These are phyloP conservation scores for Aspergillus fumigatiaffinis DNA, from an alignment of 2,329 filamentous ascomycete species.

Conservation along the genomic window DNA sequence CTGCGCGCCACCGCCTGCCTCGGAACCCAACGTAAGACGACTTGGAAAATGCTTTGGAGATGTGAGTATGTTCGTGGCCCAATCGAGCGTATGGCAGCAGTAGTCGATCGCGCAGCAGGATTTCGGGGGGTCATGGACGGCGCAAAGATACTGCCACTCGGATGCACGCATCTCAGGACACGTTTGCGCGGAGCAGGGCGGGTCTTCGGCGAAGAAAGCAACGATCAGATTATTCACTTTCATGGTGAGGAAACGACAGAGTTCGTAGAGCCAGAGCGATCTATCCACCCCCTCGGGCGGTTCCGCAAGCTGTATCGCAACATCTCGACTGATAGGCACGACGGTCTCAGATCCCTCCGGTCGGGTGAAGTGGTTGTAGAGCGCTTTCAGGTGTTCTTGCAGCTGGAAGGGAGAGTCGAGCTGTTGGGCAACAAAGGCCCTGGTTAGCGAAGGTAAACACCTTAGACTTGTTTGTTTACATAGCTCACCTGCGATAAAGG, in stretches of 20 bases:
- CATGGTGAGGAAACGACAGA: conserved; percentile 91
- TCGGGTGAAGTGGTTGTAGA: conserved; percentile 78
- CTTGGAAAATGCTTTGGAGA: conserved; percentile 95
- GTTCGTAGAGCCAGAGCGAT: conserved; percentile 94
- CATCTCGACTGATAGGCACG: conserved; percentile 68
- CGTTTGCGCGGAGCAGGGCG: conserved; percentile 81
- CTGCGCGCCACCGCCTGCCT: conserved; percentile 39
- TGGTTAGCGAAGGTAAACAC: conserved; percentile 6
- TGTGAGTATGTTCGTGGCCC: conserved; percentile 91
- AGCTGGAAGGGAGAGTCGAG: conserved; percentile 97
- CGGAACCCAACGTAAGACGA: conserved; percentile 60
- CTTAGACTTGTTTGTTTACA: conserved; percentile 3
- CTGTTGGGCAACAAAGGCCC: conserved; percentile 44
- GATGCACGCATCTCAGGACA: conserved; percentile 98
- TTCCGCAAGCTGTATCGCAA: conserved; percentile 70
- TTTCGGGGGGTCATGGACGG: conserved; percentile 94
- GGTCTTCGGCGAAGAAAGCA: conserved; percentile 85
- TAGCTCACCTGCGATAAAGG: conserved; percentile 72
- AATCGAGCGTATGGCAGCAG: conserved; percentile 97
- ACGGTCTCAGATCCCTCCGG: conserved; percentile 56
- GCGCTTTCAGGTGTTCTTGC: conserved; percentile 91
- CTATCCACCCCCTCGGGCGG: conserved; percentile 79
- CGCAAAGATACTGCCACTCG: conserved; percentile 98
- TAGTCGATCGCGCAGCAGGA: conserved; percentile 98
- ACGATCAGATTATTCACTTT: conserved; percentile 92